Evolutionary conservation across 306 rosid species (phyloP).

Genomic region (Spatholobus suberectus): DNA sequence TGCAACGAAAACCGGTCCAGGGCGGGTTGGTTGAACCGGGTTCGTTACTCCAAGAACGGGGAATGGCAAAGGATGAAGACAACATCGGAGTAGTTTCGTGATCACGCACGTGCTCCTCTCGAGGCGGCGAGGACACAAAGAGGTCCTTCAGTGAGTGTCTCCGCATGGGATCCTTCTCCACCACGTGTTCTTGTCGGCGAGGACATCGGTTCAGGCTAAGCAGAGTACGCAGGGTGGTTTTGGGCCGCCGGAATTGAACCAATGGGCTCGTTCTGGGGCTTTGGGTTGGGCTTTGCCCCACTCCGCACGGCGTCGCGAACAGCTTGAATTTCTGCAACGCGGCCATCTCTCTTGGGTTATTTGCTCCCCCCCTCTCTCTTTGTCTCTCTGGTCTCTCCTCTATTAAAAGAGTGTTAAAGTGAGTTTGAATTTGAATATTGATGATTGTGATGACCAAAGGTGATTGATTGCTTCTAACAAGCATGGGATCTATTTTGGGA

Average conservation of each 20-base stretch:
- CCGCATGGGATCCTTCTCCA: slow-evolving; percentile 52
- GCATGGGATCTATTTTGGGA: slow-evolving; percentile 65
- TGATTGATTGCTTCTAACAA: slow-evolving; percentile 53
- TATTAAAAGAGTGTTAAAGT: slow-evolving; percentile 21
- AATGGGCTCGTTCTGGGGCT: slow-evolving; percentile 87
- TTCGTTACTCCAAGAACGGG: slow-evolving; percentile 37
- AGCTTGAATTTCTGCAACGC: slow-evolving; percentile 82
- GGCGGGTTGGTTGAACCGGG: slow-evolving; percentile 63
- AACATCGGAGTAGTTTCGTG: background rate
- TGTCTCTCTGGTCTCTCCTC: slow-evolving; percentile 3
- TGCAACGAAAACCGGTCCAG: slow-evolving; percentile 73
- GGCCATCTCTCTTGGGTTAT: slow-evolving; percentile 59
- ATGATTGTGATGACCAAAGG: slow-evolving; percentile 44
- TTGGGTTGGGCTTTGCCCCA: slow-evolving; percentile 67
- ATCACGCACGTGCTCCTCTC: slow-evolving; percentile 35
- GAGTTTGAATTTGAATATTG: slow-evolving; percentile 64
- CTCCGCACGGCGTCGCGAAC: slow-evolving; percentile 80
- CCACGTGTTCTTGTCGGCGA: slow-evolving; percentile 40
- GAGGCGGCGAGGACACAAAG: slow-evolving; percentile 71
- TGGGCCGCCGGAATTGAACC: slow-evolving; percentile 74
- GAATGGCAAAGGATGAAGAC: slow-evolving; percentile 18
- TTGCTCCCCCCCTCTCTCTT: background rate
- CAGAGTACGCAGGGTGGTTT: slow-evolving; percentile 64
- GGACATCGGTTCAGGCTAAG: slow-evolving; percentile 61
- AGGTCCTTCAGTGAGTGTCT: slow-evolving; percentile 72